A percentile compares a stretch with the other conserved stretches of the same genome.
These are phyloP conservation scores for Fonsecaea erecta DNA, from an alignment of 2,329 filamentous ascomycete genomes.

Conservation along the genomic window DNA sequence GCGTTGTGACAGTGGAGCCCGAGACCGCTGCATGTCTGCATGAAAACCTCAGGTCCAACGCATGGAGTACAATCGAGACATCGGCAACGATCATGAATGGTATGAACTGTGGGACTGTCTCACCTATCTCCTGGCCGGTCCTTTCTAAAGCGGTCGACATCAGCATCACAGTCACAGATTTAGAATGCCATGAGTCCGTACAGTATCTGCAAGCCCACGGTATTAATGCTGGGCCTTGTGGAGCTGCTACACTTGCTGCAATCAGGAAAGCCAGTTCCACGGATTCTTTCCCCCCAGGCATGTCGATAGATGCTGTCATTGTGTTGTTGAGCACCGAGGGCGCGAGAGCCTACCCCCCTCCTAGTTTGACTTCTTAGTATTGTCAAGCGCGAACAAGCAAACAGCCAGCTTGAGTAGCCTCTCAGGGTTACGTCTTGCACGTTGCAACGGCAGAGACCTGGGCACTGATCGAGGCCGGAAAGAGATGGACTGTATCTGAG, in stretches of 20 bases:
- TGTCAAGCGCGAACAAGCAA: not conserved
- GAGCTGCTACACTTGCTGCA: conserved; percentile 61
- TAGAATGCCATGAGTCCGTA: conserved; percentile 65
- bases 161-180: conserved; percentile 64
- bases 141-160: conserved; percentile 64
- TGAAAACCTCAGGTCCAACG: conserved; percentile 54
- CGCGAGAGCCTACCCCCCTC: conserved; percentile 57
- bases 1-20: conserved; percentile 71
- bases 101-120: conserved; percentile 73
- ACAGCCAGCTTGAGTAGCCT: not conserved
- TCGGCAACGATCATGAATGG: conserved; percentile 72
- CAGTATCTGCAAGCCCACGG: conserved; percentile 56
- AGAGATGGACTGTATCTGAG: not conserved
- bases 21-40: conserved; percentile 63
- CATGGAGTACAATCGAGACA: conserved; percentile 58
- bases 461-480: too few species aligned
- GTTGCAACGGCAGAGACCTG: not conserved
- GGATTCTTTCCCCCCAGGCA: conserved; percentile 44
- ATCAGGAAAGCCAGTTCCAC: conserved; percentile 54
- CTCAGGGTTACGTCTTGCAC: not conserved
- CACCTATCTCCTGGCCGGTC: conserved; percentile 66
- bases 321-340: conserved; percentile 72
- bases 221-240: conserved; percentile 66
- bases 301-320: conserved; percentile 60
- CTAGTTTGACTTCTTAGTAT: conserved; percentile 34